phyloP scores from a whole-genome alignment of 2,329 filamentous ascomycete species.

The Orbilia ellipsospora region DNA sequence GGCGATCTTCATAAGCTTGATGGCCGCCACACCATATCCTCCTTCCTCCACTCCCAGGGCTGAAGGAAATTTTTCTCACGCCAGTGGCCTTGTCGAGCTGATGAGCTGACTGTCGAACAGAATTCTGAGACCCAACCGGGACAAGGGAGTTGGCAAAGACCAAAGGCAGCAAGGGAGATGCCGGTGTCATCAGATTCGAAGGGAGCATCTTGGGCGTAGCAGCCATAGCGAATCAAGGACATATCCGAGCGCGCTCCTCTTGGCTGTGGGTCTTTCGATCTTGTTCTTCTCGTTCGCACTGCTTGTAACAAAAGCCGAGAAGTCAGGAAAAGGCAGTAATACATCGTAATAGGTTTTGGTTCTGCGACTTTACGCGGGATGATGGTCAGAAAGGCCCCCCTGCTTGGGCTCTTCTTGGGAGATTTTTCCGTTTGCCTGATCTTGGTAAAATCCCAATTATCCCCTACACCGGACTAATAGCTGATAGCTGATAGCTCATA shows the following conservation, averaged over 20 bases:
- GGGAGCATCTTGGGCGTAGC: neutral
- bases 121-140: constrained; percentile 42
- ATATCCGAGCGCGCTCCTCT: constrained; percentile 23
- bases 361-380: constrained; percentile 48
- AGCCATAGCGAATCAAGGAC: constrained; percentile 40
- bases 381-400: constrained; percentile 33
- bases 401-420: constrained; percentile 23
- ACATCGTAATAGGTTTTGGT: constrained; percentile 2
- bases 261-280: constrained; percentile 28
- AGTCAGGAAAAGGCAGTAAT: constrained; percentile 32
- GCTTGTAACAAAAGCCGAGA: constrained; percentile 39
- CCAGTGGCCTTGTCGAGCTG: constrained; percentile 49
- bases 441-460: constrained; percentile 23
- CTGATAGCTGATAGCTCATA: too few relatives aligned
- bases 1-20: constrained; percentile 40
- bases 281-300: constrained; percentile 16
- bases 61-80: constrained; percentile 31
- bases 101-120: constrained; percentile 41
- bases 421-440: constrained; percentile 38
- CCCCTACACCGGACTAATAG: constrained; percentile 1
- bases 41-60: constrained; percentile 6
- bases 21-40: constrained; percentile 16
- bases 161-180: constrained; percentile 45
- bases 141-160: constrained; percentile 17
- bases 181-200: constrained; percentile 41